Percentiles rank a stretch among this genome's conserved stretches.
Conservation (phyloP, 2,329 filamentous ascomycete species). For the Cytospora chrysosperma region DNA sequence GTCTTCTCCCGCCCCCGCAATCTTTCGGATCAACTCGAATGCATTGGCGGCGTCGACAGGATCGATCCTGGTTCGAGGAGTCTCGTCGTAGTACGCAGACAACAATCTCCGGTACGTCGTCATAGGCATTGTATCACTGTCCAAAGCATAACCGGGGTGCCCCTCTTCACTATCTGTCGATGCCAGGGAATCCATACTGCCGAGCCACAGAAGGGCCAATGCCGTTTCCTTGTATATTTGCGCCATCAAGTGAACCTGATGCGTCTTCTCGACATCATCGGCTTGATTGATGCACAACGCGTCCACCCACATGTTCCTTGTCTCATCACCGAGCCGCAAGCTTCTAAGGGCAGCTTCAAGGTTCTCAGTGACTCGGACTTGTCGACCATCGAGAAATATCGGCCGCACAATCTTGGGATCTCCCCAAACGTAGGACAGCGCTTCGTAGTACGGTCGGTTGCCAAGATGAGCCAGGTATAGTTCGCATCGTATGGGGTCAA, state of each 20-base stretch:
- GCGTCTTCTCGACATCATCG: background rate
- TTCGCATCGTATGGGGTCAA: background rate
- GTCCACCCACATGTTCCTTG: background rate
- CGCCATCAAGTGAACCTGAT: background rate
- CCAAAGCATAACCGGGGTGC: too few species aligned
- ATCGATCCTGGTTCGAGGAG: background rate
- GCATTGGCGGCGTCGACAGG: background rate
- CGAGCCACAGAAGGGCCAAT: background rate
- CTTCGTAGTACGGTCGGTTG: background rate
- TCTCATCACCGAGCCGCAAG: background rate
- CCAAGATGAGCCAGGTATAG: background rate
- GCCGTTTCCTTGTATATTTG: background rate
- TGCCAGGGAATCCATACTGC: background rate
- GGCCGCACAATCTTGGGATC: background rate
- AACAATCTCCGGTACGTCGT: too few species aligned
- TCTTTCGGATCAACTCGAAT: background rate
- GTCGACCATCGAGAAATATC: background rate
- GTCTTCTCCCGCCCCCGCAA: background rate
- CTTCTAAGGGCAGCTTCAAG: conserved; percentile 1
- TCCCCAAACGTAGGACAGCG: conserved; percentile 11
- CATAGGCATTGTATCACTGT: too few species aligned
- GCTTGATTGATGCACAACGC: background rate
- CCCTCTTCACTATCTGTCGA: background rate
- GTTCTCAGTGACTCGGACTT: background rate
- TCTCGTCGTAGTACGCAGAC: too few species aligned